These are phyloP conservation scores for Paracamarosporium sp. DNA, from an alignment of 2,329 filamentous ascomycete species.

Conservation along the genomic window DNA sequence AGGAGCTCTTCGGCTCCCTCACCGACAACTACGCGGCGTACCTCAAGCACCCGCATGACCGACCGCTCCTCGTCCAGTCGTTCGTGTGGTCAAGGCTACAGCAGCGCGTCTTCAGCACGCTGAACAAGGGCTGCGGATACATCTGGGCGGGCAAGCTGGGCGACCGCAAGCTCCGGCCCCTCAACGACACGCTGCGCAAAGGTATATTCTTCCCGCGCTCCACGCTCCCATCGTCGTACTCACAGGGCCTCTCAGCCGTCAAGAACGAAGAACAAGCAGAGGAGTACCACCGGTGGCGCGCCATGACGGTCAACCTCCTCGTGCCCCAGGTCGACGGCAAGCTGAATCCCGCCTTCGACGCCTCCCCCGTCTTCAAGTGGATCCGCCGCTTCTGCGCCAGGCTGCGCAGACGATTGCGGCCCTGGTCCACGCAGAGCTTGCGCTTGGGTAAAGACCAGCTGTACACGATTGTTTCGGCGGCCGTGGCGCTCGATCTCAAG, in stretches of 20 bases:
- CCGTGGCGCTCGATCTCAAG: constrained; percentile 45
- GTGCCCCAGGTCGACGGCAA: constrained; percentile 46
- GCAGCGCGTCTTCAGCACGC: constrained; percentile 45
- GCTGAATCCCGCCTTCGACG: constrained; percentile 45
- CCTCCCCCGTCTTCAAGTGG: constrained; percentile 40
- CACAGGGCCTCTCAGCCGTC: constrained; percentile 34
- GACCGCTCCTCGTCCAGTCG: constrained; percentile 44
- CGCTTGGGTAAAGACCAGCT: constrained; percentile 40
- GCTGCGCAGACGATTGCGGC: constrained; percentile 38
- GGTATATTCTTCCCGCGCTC: constrained; percentile 22
- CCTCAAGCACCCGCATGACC: constrained; percentile 38
- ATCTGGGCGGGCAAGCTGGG: constrained; percentile 47
- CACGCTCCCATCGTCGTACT: constrained; percentile 4
- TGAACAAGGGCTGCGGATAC: constrained; percentile 44
- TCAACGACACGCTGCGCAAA: constrained; percentile 46
- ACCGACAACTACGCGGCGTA: constrained; percentile 43
- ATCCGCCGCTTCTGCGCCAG: constrained; percentile 40
- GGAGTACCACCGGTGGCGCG: constrained; percentile 45
- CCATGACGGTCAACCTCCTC: constrained; percentile 43
- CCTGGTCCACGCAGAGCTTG: constrained; percentile 38
- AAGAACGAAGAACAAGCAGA: constrained; percentile 45
- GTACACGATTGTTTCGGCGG: constrained; percentile 42
- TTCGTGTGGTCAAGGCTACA: constrained; percentile 46
- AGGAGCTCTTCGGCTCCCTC: constrained; percentile 40
- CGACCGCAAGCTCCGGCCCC: constrained; percentile 41